These are phyloP conservation scores for Teunomyces cretensis DNA, from an alignment of 805 yeast species.

Conservation along the genomic window DNA sequence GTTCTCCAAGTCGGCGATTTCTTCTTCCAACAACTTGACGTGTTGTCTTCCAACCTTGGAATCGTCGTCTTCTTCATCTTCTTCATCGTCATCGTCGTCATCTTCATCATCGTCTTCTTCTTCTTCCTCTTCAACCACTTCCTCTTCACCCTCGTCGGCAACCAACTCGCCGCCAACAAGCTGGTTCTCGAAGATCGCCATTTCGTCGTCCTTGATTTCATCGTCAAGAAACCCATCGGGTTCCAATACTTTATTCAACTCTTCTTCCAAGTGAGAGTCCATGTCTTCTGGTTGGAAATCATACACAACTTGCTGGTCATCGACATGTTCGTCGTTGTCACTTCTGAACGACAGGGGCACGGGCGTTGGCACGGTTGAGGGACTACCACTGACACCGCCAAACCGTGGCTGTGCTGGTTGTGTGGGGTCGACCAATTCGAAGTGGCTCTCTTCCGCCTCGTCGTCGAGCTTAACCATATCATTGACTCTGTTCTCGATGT, in stretches of 20 bases:
- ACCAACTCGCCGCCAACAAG: conserved; percentile 35
- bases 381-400: conserved; percentile 22
- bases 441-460: conserved; percentile 77
- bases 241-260: conserved; percentile 53
- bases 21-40: conserved; percentile 78
- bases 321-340: conserved; percentile 6
- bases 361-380: conserved; percentile 25
- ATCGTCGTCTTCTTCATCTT: conserved; percentile 50
- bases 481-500: conserved; percentile 75
- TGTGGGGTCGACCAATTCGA: conserved; percentile 64
- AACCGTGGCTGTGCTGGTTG: conserved; percentile 37
- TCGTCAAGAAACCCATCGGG: conserved; percentile 14
- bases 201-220: conserved; percentile 38
- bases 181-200: conserved; percentile 17
- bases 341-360: conserved; percentile 3
- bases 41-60: conserved; percentile 51
- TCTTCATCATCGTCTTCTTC: conserved; percentile 57
- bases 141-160: conserved; percentile 49
- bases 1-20: conserved; percentile 73
- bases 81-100: conserved; percentile 52
- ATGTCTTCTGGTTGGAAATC: conserved; percentile 29
- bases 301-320: conserved; percentile 30
- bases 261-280: conserved; percentile 50
- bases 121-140: conserved; percentile 56
- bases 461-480: conserved; percentile 73